These are phyloP conservation scores for Immersiporthe knoxdaviesiana DNA, from an alignment of 2,329 filamentous ascomycete genomes.

Conservation along the genomic window DNA sequence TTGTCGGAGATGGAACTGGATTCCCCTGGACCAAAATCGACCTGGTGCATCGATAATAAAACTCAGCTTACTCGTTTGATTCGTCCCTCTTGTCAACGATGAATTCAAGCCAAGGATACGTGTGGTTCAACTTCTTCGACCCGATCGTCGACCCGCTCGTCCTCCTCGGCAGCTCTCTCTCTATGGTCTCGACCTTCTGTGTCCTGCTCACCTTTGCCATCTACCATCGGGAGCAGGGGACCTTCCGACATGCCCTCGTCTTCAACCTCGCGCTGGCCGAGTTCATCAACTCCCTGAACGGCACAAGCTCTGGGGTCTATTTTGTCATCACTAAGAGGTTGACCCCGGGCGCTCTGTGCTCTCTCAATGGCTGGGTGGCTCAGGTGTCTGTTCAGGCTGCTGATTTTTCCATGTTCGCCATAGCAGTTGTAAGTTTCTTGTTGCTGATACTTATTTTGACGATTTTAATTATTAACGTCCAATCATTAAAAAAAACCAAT, in stretches of 20 bases:
- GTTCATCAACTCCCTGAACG: conserved; percentile 47
- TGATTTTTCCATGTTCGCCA: conserved; percentile 49
- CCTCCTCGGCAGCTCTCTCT: conserved; percentile 11
- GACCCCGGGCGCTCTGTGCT: conserved; percentile 40
- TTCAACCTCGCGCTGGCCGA: conserved; percentile 33
- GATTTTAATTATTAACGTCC: no score
- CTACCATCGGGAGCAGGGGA: conserved; percentile 7
- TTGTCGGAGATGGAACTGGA: conserved; percentile 11
- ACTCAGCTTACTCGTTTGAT: neutral
- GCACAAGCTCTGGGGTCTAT: conserved; percentile 45
- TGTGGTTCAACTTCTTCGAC: conserved; percentile 13
- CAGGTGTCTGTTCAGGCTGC: conserved; percentile 50
- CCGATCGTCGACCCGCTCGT: conserved; percentile 15
- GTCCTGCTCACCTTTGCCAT: conserved; percentile 14
- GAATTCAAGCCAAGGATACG: neutral
- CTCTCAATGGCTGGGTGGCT: conserved; percentile 48
- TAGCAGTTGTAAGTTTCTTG: conserved; percentile 41
- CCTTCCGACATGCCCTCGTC: conserved; percentile 10
- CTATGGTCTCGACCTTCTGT: neutral
- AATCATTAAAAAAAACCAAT: neutral
- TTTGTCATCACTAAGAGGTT: conserved; percentile 37
- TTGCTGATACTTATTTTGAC: no score
- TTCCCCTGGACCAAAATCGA: conserved; percentile 9
- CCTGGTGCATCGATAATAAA: neutral
- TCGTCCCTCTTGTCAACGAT: neutral